phyloP scores from a whole-genome alignment of 768 basidiomycete genomes.

The Mycena chlorophos region DNA sequence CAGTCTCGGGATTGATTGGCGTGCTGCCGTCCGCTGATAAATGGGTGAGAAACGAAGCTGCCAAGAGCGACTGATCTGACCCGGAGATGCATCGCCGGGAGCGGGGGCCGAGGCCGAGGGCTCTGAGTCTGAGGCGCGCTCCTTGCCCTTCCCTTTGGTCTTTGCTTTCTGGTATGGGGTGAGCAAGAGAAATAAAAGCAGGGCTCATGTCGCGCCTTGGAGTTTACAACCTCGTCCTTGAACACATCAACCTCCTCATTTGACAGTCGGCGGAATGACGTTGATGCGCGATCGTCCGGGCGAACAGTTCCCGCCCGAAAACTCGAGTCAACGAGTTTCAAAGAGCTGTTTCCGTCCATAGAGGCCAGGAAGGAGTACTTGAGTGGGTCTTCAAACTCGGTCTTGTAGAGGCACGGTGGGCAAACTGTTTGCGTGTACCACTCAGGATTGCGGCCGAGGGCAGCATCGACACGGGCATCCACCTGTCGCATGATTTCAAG shows the following conservation, averaged over 20 bases:
- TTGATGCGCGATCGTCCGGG: constrained; percentile 6
- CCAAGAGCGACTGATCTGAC: not conserved
- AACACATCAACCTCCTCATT: constrained; percentile 13
- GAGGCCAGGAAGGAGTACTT: not conserved
- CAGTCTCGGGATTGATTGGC: not conserved
- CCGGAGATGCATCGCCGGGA: not conserved
- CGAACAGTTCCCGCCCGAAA: not conserved
- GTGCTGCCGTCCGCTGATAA: not conserved
- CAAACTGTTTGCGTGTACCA: constrained; percentile 7
- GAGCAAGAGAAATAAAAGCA: not conserved
- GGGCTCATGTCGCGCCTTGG: not conserved
- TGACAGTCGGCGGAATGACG: constrained; percentile 5
- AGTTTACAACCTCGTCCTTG: constrained; percentile 13
- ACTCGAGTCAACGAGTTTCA: constrained; percentile 4
- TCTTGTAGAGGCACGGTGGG: constrained; percentile 3
- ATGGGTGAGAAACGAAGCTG: not conserved
- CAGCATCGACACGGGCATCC: not conserved
- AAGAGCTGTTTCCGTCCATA: constrained; percentile 1
- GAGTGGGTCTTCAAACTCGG: not conserved
- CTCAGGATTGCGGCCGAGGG: not conserved
- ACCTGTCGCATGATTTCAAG: not conserved
- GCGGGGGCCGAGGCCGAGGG: not conserved
- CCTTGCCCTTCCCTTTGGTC: not conserved
- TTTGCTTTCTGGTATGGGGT: not conserved
- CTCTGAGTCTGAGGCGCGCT: not conserved